phyloP scores from a whole-genome alignment of 805 yeast species.

The Candida adriatica region DNA sequence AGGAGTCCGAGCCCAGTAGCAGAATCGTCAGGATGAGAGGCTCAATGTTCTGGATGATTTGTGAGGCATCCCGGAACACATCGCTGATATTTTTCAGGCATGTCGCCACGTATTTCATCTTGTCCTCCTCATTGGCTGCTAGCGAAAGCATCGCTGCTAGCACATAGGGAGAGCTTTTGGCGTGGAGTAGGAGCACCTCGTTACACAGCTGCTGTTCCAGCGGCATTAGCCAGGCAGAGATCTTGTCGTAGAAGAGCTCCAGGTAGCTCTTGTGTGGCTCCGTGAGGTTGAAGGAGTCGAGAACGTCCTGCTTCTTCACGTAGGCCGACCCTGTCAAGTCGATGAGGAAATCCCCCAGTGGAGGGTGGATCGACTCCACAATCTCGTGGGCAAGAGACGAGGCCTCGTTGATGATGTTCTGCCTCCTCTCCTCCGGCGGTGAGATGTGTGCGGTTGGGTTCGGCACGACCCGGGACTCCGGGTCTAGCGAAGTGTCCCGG shows the following conservation, averaged over 20 bases:
- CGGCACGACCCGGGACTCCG: background rate
- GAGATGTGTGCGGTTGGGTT: constrained; percentile 6
- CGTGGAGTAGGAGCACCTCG: constrained; percentile 44
- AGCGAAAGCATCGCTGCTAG: constrained; percentile 51
- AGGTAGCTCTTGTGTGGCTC: constrained; percentile 20
- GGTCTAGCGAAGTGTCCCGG: background rate
- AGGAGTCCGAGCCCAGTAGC: constrained; percentile 54
- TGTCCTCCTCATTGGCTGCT: constrained; percentile 38
- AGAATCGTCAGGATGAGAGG: constrained; percentile 60
- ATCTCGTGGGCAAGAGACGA: constrained; percentile 19
- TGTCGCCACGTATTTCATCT: constrained; percentile 39
- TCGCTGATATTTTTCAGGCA: constrained; percentile 38
- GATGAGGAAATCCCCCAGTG: constrained; percentile 14
- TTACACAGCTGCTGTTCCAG: constrained; percentile 37
- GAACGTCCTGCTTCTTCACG: constrained; percentile 16
- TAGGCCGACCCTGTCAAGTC: constrained; percentile 13
- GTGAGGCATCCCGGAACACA: constrained; percentile 34
- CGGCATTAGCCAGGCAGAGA: constrained; percentile 19
- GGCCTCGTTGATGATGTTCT: constrained; percentile 18
- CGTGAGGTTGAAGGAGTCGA: constrained; percentile 17
- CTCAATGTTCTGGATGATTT: constrained; percentile 49
- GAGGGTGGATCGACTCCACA: constrained; percentile 16
- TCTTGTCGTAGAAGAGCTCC: constrained; percentile 19
- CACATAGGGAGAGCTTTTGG: constrained; percentile 42
- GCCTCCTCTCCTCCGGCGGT: constrained; percentile 12